phyloP scores from a whole-genome alignment of 768 basidiomycete genomes.

The Mycena alexandri region DNA sequence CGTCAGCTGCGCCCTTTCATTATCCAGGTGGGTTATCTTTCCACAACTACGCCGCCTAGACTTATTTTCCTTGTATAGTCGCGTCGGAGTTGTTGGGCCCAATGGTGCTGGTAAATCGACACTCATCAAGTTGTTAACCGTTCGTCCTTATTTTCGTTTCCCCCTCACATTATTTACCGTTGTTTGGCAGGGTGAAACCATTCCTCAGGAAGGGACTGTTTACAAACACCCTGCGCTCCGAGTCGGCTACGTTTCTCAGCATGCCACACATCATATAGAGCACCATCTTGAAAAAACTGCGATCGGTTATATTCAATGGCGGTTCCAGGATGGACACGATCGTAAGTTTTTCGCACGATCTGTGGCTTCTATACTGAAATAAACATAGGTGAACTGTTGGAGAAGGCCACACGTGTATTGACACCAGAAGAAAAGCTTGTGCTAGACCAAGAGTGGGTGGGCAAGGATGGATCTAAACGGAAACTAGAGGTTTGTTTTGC shows the following conservation, averaged over 20 bases:
- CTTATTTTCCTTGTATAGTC: conserved; percentile 60
- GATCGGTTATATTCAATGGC: conserved; percentile 98
- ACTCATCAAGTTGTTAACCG: conserved; percentile 92
- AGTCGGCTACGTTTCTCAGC: conserved; percentile 97
- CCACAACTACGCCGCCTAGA: conserved; percentile 32
- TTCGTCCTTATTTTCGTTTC: conserved; percentile 48
- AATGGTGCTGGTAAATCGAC: conserved; percentile 98
- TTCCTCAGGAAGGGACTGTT: conserved; percentile 91
- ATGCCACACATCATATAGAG: conserved; percentile 98
- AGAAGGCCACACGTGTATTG: conserved; percentile 91
- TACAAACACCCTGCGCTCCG: conserved; percentile 95
- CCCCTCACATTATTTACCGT: conserved; percentile 21
- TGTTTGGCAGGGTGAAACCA: conserved; percentile 80
- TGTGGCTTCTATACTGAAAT: conserved; percentile 23
- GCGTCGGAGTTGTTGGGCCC: conserved; percentile 92
- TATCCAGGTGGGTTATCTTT: conserved; percentile 76
- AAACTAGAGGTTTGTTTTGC: conserved; percentile 83
- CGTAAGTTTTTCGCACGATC: conserved; percentile 61
- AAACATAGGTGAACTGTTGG: conserved; percentile 81
- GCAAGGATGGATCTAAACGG: conserved; percentile 90
- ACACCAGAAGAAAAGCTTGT: conserved; percentile 86
- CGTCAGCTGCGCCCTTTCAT: conserved; percentile 93
- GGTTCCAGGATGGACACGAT: conserved; percentile 98
- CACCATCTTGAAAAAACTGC: conserved; percentile 97
- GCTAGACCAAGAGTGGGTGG: conserved; percentile 89